Evolutionary conservation across 2,329 filamentous ascomycete species (phyloP).

Genomic region (Aaosphaeria pasadenensis): DNA sequence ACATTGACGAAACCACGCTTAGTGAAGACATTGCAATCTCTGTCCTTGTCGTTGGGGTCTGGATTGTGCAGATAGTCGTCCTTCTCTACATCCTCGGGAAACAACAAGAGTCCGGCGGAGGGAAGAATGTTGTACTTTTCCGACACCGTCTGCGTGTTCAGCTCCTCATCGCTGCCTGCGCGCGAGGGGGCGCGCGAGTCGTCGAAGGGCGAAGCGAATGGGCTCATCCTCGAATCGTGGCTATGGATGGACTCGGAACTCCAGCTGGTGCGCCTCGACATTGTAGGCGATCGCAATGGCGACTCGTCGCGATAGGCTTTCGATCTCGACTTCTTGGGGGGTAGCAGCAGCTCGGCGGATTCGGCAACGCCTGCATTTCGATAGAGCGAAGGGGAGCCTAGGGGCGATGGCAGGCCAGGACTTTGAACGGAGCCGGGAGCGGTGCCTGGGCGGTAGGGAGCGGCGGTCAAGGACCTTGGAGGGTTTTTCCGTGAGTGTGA

Average conservation of each 20-base stretch:
- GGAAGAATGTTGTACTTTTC: constrained; percentile 73
- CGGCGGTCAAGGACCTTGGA: constrained; percentile 45
- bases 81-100: constrained; percentile 70
- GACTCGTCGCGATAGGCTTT: constrained; percentile 53
- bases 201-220: constrained; percentile 56
- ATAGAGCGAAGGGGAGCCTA: constrained; percentile 30
- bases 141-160: constrained; percentile 70
- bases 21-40: constrained; percentile 64
- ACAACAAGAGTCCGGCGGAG: constrained; percentile 63
- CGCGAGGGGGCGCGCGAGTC: constrained; percentile 59
- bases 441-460: constrained; percentile 32
- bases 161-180: constrained; percentile 61
- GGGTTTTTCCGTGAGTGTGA: constrained; percentile 36
- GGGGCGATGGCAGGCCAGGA: constrained; percentile 21
- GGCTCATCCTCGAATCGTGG: constrained; percentile 51
- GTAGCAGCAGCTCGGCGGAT: constrained; percentile 51
- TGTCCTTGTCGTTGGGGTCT: constrained; percentile 61
- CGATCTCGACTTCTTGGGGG: constrained; percentile 47
- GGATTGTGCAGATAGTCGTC: constrained; percentile 72
- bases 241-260: constrained; percentile 56
- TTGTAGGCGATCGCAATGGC: constrained; percentile 49
- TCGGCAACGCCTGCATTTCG: constrained; percentile 34
- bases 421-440: constrained; percentile 14
- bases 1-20: constrained; percentile 63
- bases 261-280: constrained; percentile 63